Evolutionary conservation across 1,139 yeast species (phyloP).

Genomic region (Diutina rugosa): DNA sequence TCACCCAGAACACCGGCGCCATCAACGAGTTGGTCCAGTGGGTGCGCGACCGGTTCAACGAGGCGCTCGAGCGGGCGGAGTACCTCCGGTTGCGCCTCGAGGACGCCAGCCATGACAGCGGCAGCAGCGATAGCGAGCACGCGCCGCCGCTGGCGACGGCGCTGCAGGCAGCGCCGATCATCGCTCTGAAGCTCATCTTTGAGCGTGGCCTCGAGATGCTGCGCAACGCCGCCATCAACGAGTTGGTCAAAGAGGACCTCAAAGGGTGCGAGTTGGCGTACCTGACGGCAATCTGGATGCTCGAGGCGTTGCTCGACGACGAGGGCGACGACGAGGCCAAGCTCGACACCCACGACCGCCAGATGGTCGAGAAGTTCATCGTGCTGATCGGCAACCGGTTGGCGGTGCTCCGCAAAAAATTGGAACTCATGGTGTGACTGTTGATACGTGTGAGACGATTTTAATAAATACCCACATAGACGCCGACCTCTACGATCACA

Average conservation of each 20-base stretch:
- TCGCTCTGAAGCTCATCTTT: conserved; percentile 77
- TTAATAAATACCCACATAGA: too few relatives aligned
- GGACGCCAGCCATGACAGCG: conserved; percentile 25
- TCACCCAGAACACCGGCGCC: conserved; percentile 4
- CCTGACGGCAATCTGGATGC: conserved; percentile 91
- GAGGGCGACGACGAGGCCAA: conserved; percentile 21
- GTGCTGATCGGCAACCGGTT: conserved; percentile 62
- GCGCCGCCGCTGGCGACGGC: neutral
- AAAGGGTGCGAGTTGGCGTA: conserved; percentile 78
- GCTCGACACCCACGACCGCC: conserved; percentile 58
- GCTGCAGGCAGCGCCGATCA: conserved; percentile 13
- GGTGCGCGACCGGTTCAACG: conserved; percentile 83
- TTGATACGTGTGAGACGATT: neutral
- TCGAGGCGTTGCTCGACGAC: conserved; percentile 67
- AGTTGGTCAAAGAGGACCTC: conserved; percentile 63
- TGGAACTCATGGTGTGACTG: conserved; percentile 7
- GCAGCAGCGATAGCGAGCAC: conserved; percentile 10
- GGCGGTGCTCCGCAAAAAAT: conserved; percentile 40
- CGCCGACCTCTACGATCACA: too few relatives aligned
- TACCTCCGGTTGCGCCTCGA: conserved; percentile 44
- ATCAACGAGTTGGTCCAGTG: conserved; percentile 83
- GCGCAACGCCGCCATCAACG: conserved; percentile 80
- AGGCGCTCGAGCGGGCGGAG: conserved; percentile 80
- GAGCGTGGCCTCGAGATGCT: conserved; percentile 92
- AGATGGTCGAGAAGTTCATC: conserved; percentile 66